These are phyloP conservation scores for Mycena sanguinolenta DNA, from an alignment of 768 basidiomycete genomes.

Conservation along the genomic window DNA sequence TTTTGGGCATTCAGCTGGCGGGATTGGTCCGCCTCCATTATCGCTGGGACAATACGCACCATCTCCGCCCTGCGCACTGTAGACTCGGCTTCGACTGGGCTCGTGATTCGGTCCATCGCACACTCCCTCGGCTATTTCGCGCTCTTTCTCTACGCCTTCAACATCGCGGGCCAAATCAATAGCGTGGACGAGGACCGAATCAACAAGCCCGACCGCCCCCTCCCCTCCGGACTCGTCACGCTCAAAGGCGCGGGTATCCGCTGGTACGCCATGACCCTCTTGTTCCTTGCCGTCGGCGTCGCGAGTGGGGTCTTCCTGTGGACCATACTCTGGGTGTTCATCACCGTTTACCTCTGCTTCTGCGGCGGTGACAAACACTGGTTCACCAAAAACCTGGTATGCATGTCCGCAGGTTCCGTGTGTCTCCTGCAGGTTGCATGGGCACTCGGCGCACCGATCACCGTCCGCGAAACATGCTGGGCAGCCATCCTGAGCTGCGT, in stretches of 20 bases:
- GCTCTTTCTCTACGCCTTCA: constrained; percentile 28
- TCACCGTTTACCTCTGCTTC: constrained; percentile 26
- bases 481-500: constrained; percentile 36
- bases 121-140: constrained; percentile 22
- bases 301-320: constrained; percentile 25
- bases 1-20: constrained; percentile 30
- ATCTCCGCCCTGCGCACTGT: constrained; percentile 17
- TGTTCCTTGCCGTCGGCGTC: neutral
- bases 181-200: constrained; percentile 26
- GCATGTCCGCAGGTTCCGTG: constrained; percentile 23
- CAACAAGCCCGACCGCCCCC: constrained; percentile 32
- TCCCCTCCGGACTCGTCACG: constrained; percentile 17
- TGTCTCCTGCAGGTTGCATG: constrained; percentile 17
- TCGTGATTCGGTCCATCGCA: neutral
- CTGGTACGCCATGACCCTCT: constrained; percentile 6
- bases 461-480: neutral
- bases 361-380: constrained; percentile 27
- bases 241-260: constrained; percentile 21
- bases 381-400: constrained; percentile 28
- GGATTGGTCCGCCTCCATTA: constrained; percentile 19
- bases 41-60: constrained; percentile 23
- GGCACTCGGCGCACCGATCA: constrained; percentile 14
- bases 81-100: neutral
- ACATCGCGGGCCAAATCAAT: constrained; percentile 26
- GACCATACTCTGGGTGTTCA: constrained; percentile 16